A percentile compares a stretch with the other conserved stretches of the same genome.
These are phyloP conservation scores for Blumeria graminis DNA, from an alignment of 2,329 filamentous ascomycete genomes.

Conservation along the genomic window DNA sequence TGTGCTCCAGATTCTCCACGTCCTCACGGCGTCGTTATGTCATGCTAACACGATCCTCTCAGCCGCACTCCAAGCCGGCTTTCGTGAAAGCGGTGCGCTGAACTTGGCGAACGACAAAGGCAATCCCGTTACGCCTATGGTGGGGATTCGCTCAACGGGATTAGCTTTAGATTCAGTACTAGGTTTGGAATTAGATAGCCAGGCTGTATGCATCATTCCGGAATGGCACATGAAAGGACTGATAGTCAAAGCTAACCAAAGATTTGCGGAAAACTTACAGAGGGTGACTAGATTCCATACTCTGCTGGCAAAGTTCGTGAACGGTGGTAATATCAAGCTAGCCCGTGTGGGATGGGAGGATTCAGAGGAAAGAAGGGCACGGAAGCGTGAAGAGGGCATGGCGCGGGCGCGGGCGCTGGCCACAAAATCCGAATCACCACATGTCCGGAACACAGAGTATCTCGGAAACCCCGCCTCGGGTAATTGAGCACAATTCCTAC, in stretches of 20 bases:
- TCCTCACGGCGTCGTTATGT: constrained; percentile 50
- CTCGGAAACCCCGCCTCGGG: too few species aligned
- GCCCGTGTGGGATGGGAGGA: constrained; percentile 26
- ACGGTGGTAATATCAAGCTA: background rate
- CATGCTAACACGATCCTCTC: constrained; percentile 55
- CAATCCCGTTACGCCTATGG: constrained; percentile 35
- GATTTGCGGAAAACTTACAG: constrained; percentile 44
- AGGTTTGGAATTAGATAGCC: constrained; percentile 24
- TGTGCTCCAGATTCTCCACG: constrained; percentile 51
- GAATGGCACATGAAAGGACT: constrained; percentile 43
- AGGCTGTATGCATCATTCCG: constrained; percentile 31
- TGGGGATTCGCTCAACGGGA: constrained; percentile 66
- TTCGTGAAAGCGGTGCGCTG: constrained; percentile 72
- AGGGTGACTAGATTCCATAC: constrained; percentile 39
- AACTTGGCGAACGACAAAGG: constrained; percentile 22
- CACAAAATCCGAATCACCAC: constrained; percentile 1
- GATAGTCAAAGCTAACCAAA: constrained; percentile 45
- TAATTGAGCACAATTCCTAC: too few species aligned
- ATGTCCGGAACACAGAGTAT: too few species aligned
- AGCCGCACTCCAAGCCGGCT: constrained; percentile 58
- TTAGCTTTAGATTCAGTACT: constrained; percentile 63
- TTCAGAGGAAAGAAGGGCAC: constrained; percentile 23
- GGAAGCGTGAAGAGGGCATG: constrained; percentile 34
- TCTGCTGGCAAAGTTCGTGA: constrained; percentile 14
- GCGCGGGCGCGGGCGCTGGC: constrained; percentile 17